These are phyloP conservation scores for Aspergillus haitiensis DNA, from an alignment of 495 filamentous ascomycete genomes.

Conservation along the genomic window DNA sequence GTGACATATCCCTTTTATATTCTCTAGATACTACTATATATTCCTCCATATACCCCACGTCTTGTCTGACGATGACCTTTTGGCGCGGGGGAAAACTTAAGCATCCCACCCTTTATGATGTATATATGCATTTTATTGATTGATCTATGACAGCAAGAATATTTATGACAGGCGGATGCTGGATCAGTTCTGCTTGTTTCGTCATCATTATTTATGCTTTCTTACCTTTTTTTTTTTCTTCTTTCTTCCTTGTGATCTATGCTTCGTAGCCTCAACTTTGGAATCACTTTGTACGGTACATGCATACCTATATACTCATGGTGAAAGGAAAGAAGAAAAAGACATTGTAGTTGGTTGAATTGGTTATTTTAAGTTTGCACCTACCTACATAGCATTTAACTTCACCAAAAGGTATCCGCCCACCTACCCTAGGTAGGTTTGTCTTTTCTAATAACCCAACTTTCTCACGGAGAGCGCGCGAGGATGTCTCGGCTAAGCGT, in stretches of 20 bases:
- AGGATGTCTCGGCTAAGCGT: too few relatives aligned
- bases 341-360: neutral
- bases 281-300: too few relatives aligned
- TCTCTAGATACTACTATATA: too few relatives aligned
- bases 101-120: neutral
- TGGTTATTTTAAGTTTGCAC: neutral
- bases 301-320: too few relatives aligned
- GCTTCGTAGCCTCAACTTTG: too few relatives aligned
- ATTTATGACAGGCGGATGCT: neutral
- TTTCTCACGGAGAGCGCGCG: too few relatives aligned
- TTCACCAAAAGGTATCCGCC: neutral
- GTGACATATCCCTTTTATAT: too few relatives aligned
- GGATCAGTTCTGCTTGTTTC: neutral
- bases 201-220: neutral
- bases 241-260: too few relatives aligned
- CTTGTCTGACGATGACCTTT: neutral
- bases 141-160: neutral
- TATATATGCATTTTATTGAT: conserved; percentile 3
- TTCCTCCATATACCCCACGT: neutral
- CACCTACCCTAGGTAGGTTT: neutral
- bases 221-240: neutral
- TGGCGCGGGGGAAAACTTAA: neutral
- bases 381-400: neutral
- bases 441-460: neutral
- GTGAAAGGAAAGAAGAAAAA: neutral